Evolutionary conservation across 1,139 yeast species (phyloP), one percentile per base, ranked within the genome.

Genomic region (Taphrina deformans): DNA sequence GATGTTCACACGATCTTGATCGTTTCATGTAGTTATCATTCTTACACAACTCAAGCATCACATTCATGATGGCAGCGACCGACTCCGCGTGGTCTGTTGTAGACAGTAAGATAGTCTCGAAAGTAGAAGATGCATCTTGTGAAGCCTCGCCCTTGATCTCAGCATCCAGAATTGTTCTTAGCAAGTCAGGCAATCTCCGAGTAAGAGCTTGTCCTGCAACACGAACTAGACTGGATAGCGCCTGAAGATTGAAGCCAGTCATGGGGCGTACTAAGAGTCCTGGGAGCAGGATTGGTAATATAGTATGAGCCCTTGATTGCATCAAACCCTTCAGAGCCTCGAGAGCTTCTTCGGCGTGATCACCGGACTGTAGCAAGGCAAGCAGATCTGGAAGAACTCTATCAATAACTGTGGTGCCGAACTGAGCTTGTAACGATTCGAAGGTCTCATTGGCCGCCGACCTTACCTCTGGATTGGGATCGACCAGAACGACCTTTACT

Each of bases 251-350:
- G 79, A 87, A 86, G 0, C 85, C 80, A 71, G 90, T 91, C 69
- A 93, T 85, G 9, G 97, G 97, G 9, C 92, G 86, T 9, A 85
- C 75, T 73, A 92, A 80, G 73, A 95, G 81, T 0, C 96, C 84
- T 61, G 99, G 98, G 68, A 93, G 83, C 74, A 93, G 82, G 64
- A 90, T 88, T 65, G 99, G 98, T 92, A 95, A 91, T 67, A 93
- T 89, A 1, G 89, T 86, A 68, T 90, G 96, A 5, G 97, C 83
- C 75, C 90, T 89, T 12, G 92, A 86, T 4, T 95, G 84, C 96
- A 95, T 90, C 72, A 93, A 88, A 74, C 91, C 98, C 77, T 88
- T 87, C 71, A 95, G 81, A 2, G 99, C 99, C 66, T 87, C 81
- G 70, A 93, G 82, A 0, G 99, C 97, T 73, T 85, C 83, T 64